These are phyloP conservation scores for Galeopsis tetrahit DNA, from an alignment of 257 asterid species.

Conservation along the genomic window DNA sequence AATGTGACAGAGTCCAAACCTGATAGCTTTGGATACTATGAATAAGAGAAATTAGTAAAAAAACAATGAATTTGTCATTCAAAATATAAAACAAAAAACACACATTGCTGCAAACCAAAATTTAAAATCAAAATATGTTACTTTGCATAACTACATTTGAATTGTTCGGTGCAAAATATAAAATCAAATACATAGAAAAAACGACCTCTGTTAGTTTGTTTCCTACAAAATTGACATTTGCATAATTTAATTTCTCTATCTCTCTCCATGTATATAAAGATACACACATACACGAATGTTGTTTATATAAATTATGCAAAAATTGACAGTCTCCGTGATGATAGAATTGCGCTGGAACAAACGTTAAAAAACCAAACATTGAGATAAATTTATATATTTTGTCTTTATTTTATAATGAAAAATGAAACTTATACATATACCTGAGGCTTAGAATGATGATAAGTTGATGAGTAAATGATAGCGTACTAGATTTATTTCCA, in stretches of 20 bases:
- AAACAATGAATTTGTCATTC: no score
- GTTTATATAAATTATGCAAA: neutral
- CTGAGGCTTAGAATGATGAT: neutral
- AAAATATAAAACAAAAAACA: no score
- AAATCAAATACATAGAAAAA: neutral
- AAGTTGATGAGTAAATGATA: no score
- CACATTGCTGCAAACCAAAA: no score
- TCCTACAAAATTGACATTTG: neutral
- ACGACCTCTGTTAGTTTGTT: neutral
- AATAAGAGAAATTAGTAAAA: no score
- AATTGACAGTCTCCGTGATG: neutral
- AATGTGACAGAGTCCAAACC: no score
- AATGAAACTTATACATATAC: neutral
- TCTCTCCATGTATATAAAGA: neutral
- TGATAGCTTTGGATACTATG: no score
- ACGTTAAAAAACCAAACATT: neutral
- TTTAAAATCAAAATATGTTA: no score
- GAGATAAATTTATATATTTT: neutral
- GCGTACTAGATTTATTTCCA: slow-evolving; percentile 58
- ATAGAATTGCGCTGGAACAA: neutral
- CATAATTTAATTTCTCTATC: neutral
- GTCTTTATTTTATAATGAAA: neutral
- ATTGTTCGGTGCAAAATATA: neutral
- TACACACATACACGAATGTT: neutral
- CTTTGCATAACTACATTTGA: neutral